These are phyloP conservation scores for thale cress (Arabidopsis thaliana) DNA, from an alignment of 345 rosid species.

Conservation along the genomic window DNA sequence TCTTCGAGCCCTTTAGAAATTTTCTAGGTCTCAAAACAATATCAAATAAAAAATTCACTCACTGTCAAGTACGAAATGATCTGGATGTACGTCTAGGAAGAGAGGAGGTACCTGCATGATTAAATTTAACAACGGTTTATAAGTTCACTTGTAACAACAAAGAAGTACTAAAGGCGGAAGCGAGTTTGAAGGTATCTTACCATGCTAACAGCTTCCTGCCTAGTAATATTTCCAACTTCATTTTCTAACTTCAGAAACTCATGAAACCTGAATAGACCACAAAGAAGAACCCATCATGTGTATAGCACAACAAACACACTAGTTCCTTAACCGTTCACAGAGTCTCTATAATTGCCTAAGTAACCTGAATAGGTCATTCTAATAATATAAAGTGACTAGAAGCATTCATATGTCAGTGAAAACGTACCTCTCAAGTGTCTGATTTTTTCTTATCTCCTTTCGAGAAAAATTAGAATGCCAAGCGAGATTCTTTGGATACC, in stretches of 20 bases:
- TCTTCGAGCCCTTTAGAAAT: conserved; percentile 23
- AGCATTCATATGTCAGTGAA: background rate
- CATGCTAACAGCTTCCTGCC: conserved; percentile 99
- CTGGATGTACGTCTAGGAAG: conserved; percentile 79
- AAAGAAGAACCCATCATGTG: conserved; percentile 7
- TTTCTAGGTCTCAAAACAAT: background rate
- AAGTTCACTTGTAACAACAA: background rate
- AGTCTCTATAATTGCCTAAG: background rate
- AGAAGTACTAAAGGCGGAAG: background rate
- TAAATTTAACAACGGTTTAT: background rate
- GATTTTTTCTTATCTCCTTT: conserved; percentile 90
- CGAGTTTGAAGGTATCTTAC: conserved; percentile 43
- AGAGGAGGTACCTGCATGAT: conserved; percentile 85
- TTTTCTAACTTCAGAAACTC: conserved; percentile 93
- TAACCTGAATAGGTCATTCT: background rate
- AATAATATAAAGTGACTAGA: background rate
- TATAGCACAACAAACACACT: background rate
- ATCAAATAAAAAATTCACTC: conserved; percentile 63
- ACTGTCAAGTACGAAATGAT: conserved; percentile 91
- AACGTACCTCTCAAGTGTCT: conserved; percentile 83
- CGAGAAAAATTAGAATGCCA: conserved; percentile 96
- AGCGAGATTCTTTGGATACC: conserved; percentile 90
- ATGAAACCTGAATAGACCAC: conserved; percentile 68
- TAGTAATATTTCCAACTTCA: conserved; percentile 93
- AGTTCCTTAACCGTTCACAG: conserved; percentile 1